Percentiles rank a stretch among this genome's conserved stretches.
Conservation (phyloP, 108 stramenopile species). For the Aureococcus anophagefferens region DNA sequence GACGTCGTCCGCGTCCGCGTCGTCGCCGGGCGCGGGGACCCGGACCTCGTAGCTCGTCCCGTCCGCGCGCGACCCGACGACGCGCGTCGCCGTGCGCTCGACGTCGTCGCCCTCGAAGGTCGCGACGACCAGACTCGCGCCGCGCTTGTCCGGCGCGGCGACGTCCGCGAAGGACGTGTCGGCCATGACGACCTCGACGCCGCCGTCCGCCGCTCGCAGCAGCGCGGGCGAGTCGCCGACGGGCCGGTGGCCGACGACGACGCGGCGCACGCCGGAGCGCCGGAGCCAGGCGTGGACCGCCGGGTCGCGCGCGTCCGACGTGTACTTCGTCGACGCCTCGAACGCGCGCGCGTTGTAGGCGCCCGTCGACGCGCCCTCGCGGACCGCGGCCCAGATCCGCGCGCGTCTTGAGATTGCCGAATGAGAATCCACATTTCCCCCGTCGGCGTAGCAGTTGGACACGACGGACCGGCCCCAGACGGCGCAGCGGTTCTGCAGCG, state of each 20-base stretch:
- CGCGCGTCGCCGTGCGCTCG: not conserved
- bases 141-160: not conserved
- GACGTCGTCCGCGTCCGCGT: not conserved
- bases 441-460: not conserved
- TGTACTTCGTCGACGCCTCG: not conserved
- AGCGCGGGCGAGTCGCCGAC: not conserved
- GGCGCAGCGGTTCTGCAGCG: not conserved
- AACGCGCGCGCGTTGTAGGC: not conserved
- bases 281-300: not conserved
- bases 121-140: not conserved
- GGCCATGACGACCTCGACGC: not conserved
- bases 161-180: not conserved
- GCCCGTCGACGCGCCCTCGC: not conserved
- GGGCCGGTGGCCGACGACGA: slow-evolving; percentile 1
- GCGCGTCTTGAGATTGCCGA: not conserved
- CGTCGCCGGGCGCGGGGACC: not conserved
- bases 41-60: not conserved
- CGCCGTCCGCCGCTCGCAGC: not conserved
- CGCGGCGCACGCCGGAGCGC: not conserved
- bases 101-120: not conserved
- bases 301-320: not conserved
- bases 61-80: not conserved
- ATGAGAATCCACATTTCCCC: not conserved
- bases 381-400: not conserved
- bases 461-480: slow-evolving; percentile 1